Percentiles rank a stretch among this genome's conserved stretches.
These are phyloP conservation scores for Pestalotiopsis sp. DNA, from an alignment of 2,329 filamentous ascomycete species.

Conservation along the genomic window DNA sequence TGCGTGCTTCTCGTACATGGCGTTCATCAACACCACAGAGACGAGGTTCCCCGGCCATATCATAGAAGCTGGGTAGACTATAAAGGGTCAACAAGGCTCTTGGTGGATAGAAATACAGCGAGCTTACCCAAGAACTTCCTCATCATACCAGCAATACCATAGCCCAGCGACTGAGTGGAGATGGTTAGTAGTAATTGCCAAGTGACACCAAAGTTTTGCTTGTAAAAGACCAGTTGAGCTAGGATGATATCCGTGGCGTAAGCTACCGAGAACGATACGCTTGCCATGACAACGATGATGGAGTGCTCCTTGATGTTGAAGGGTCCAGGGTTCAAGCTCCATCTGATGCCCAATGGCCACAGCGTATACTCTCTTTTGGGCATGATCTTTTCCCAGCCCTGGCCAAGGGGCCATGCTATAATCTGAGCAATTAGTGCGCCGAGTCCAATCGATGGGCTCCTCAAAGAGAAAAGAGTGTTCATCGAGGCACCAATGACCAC, in stretches of 20 bases:
- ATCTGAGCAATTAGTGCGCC: slow-evolving; percentile 65
- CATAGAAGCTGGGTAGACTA: slow-evolving; percentile 69
- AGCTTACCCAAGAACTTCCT: slow-evolving; percentile 60
- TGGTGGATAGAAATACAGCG: not conserved
- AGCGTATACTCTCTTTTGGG: slow-evolving; percentile 48
- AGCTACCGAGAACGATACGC: slow-evolving; percentile 69
- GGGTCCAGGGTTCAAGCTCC: slow-evolving; percentile 66
- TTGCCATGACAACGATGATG: slow-evolving; percentile 71
- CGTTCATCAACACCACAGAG: slow-evolving; percentile 68
- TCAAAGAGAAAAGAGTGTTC: slow-evolving; percentile 66
- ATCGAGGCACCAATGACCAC: slow-evolving; percentile 60
- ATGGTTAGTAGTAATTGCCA: slow-evolving; percentile 70
- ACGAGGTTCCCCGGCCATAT: slow-evolving; percentile 74
- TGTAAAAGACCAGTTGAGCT: slow-evolving; percentile 72
- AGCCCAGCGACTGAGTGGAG: slow-evolving; percentile 70
- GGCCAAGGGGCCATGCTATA: slow-evolving; percentile 65
- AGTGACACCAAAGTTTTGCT: slow-evolving; percentile 66
- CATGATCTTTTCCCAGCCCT: slow-evolving; percentile 60
- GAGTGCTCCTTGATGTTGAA: slow-evolving; percentile 74
- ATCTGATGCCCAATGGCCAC: slow-evolving; percentile 54
- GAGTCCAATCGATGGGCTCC: slow-evolving; percentile 63
- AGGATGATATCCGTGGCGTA: slow-evolving; percentile 77
- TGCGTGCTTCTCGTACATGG: slow-evolving; percentile 67
- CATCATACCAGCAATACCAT: slow-evolving; percentile 70
- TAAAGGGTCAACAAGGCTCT: not conserved